phyloP scores from a whole-genome alignment of 495 filamentous ascomycete species.

The Darksidea phi region DNA sequence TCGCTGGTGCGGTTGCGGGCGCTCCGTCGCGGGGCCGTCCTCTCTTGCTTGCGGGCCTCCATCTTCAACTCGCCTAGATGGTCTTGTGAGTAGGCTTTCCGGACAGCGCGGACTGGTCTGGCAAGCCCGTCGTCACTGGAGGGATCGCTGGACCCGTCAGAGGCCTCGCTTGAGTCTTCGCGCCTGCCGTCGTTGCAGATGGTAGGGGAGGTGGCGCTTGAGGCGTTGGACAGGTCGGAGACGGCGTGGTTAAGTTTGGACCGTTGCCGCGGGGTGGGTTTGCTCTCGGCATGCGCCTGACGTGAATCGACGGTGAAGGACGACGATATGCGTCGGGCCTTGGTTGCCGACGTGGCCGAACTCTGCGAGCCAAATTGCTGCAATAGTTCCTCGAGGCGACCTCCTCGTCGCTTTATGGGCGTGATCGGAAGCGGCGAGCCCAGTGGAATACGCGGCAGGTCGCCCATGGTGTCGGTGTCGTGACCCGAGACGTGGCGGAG shows the following conservation, averaged over 20 bases:
- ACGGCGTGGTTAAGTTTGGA: no score
- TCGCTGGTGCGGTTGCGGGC: background rate
- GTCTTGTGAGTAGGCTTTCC: background rate
- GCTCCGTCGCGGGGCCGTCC: conserved; percentile 13
- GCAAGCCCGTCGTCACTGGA: background rate
- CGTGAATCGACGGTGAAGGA: background rate
- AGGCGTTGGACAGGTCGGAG: no score
- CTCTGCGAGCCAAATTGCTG: conserved; percentile 20
- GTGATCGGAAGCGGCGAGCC: conserved; percentile 18
- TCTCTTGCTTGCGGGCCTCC: conserved; percentile 9
- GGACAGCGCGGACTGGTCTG: background rate
- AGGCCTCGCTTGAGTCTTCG: background rate
- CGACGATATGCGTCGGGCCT: conserved; percentile 4
- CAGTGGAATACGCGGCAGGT: background rate
- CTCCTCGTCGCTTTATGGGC: conserved; percentile 22
- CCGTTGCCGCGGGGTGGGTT: no score
- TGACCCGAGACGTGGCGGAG: no score
- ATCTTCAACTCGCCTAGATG: conserved; percentile 14
- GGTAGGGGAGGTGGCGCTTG: background rate
- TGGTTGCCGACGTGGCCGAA: conserved; percentile 26
- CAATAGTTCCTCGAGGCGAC: conserved; percentile 17
- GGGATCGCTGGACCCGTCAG: no score
- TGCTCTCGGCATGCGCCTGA: background rate
- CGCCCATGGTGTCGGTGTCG: conserved; percentile 13
- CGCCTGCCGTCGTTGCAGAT: background rate